phyloP scores from a whole-genome alignment of 345 rosid species.

The Populus pruinosa region DNA sequence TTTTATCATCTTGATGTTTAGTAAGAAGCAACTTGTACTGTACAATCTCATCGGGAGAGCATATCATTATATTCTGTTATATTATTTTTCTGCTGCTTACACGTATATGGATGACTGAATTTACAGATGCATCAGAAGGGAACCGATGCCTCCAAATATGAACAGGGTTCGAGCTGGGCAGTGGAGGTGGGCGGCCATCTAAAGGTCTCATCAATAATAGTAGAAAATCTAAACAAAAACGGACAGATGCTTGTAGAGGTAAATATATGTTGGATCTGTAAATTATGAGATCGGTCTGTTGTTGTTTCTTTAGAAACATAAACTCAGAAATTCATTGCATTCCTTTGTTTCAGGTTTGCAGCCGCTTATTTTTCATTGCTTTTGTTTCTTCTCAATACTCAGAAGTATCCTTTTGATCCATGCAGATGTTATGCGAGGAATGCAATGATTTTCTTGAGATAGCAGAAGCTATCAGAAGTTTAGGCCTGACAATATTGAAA shows the following conservation, averaged over 20 bases:
- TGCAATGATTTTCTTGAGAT: slow-evolving; percentile 91
- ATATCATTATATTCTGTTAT: background rate
- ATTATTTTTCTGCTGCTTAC: background rate
- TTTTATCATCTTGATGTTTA: background rate
- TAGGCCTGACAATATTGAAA: slow-evolving; percentile 82
- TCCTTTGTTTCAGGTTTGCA: background rate
- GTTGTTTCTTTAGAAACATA: slow-evolving; percentile 1
- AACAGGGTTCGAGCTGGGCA: slow-evolving; percentile 73
- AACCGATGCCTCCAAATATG: slow-evolving; percentile 38
- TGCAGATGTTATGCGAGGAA: slow-evolving; percentile 92
- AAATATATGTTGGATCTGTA: slow-evolving; percentile 6
- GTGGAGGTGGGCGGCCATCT: slow-evolving; percentile 91
- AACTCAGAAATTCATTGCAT: background rate
- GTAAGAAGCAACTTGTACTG: background rate
- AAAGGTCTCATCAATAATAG: slow-evolving; percentile 84
- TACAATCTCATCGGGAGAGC: background rate
- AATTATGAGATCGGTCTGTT: background rate
- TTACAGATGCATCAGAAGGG: slow-evolving; percentile 65
- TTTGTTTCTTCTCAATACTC: background rate
- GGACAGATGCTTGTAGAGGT: slow-evolving; percentile 96
- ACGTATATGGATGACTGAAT: slow-evolving; percentile 14
- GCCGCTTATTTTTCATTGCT: background rate
- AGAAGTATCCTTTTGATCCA: slow-evolving; percentile 19
- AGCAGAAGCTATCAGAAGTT: slow-evolving; percentile 76
- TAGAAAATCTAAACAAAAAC: slow-evolving; percentile 74